A percentile compares a stretch with the other conserved stretches of the same genome.
Conservation (phyloP, 768 basidiomycete species). For the Auriscalpium vulgare region DNA sequence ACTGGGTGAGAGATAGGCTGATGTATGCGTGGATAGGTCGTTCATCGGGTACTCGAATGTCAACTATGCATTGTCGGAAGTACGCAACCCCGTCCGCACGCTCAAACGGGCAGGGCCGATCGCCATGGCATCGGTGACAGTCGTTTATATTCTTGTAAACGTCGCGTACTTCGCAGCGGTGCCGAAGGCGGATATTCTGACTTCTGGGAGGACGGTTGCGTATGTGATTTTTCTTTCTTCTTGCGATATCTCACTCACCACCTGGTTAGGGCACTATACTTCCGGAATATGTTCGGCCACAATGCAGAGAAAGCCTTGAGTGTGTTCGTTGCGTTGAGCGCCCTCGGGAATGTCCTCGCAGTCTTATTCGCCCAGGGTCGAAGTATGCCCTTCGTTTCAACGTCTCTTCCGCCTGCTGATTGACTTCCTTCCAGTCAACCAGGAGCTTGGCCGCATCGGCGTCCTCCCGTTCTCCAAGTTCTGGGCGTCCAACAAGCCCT, state of each 20-base stretch:
- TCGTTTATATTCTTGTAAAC: conserved; percentile 58
- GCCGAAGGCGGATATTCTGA: conserved; percentile 58
- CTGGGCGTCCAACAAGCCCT: conserved; percentile 67
- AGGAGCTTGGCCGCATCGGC: conserved; percentile 68
- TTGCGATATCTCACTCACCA: background rate
- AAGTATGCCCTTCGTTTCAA: conserved; percentile 29
- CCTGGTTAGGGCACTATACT: conserved; percentile 52
- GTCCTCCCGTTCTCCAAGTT: conserved; percentile 57
- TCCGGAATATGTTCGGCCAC: conserved; percentile 63
- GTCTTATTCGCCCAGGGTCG: conserved; percentile 60
- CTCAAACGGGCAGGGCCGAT: conserved; percentile 64
- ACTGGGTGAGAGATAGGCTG: background rate
- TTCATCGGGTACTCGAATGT: conserved; percentile 69
- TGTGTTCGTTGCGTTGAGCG: conserved; percentile 53
- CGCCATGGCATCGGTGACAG: conserved; percentile 50
- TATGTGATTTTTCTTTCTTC: conserved; percentile 22
- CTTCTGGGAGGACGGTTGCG: conserved; percentile 64
- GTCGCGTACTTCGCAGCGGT: conserved; percentile 71
- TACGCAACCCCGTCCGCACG: conserved; percentile 60
- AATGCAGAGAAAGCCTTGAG: conserved; percentile 54
- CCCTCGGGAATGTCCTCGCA: conserved; percentile 55
- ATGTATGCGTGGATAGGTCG: conserved; percentile 35
- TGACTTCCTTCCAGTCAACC: conserved; percentile 39
- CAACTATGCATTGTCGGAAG: conserved; percentile 67
- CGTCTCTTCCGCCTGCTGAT: conserved; percentile 5